phyloP scores from a whole-genome alignment of 371 early-diverging fungal species.

The Rhizopus arrhizus region DNA sequence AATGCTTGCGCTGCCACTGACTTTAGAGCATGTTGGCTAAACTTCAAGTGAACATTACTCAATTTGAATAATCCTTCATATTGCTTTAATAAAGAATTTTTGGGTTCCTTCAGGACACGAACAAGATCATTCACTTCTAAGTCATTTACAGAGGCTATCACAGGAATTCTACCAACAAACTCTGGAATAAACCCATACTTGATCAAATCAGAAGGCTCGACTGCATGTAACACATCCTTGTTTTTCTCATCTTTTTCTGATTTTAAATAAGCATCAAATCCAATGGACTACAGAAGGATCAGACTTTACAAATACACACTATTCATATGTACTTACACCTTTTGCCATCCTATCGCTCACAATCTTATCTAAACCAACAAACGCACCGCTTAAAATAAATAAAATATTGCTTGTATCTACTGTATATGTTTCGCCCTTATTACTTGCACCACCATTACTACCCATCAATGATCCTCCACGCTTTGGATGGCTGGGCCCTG shows the following conservation, averaged over 20 bases:
- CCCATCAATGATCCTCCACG: constrained; percentile 15
- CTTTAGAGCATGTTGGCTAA: constrained; percentile 72
- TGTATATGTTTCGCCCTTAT: constrained; percentile 78
- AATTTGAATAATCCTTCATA: constrained; percentile 76
- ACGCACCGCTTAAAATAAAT: constrained; percentile 90
- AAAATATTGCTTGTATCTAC: constrained; percentile 92
- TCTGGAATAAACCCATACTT: constrained; percentile 91
- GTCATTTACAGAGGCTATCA: constrained; percentile 80
- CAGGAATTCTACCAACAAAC: constrained; percentile 87
- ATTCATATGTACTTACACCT: constrained; percentile 57
- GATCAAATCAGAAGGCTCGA: constrained; percentile 68
- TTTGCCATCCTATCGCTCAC: constrained; percentile 77
- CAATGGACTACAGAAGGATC: constrained; percentile 49
- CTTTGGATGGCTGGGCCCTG: constrained; percentile 52
- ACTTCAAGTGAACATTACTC: constrained; percentile 65
- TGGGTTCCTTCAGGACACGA: constrained; percentile 82
- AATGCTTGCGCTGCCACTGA: constrained; percentile 76
- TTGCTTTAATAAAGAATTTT: constrained; percentile 83
- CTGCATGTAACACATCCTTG: constrained; percentile 18
- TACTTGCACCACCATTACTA: constrained; percentile 24
- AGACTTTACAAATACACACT: constrained; percentile 25
- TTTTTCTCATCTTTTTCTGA: constrained; percentile 24
- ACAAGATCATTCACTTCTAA: constrained; percentile 73
- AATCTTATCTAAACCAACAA: constrained; percentile 86
- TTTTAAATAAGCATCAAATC: constrained; percentile 69